Conservation (phyloP, 78 protist genomes). For the Dictyostelium intermedium region DNA sequence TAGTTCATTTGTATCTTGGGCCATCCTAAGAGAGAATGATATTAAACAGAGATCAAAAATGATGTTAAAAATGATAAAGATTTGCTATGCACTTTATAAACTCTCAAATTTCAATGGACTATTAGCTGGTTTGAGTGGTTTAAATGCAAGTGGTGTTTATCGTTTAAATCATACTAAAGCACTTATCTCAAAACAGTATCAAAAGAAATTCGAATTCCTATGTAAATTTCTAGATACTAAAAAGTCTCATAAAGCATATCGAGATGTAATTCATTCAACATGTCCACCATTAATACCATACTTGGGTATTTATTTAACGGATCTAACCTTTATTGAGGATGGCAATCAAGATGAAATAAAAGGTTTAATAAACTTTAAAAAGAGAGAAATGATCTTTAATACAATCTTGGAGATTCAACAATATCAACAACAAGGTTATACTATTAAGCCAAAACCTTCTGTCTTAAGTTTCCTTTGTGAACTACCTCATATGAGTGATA, state of each 20-base stretch:
- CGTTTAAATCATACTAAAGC: slow-evolving; percentile 1
- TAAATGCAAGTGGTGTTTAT: not conserved
- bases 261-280: slow-evolving; percentile 30
- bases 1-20: slow-evolving; percentile 27
- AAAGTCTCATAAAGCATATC: slow-evolving; percentile 29
- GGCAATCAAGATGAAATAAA: slow-evolving; percentile 35
- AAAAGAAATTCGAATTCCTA: not conserved
- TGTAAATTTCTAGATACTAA: slow-evolving; percentile 5
- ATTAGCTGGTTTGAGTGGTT: slow-evolving; percentile 5
- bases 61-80: slow-evolving; percentile 37
- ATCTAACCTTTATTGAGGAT: slow-evolving; percentile 59
- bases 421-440: slow-evolving; percentile 55
- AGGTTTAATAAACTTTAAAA: slow-evolving; percentile 52
- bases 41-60: slow-evolving; percentile 2
- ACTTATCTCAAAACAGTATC: not conserved
- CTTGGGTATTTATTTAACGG: slow-evolving; percentile 43
- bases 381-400: slow-evolving; percentile 22
- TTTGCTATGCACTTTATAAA: not conserved
- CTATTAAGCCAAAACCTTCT: not conserved
- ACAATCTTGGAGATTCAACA: slow-evolving; percentile 37
- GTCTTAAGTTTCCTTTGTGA: slow-evolving; percentile 9
- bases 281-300: slow-evolving; percentile 57
- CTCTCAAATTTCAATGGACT: slow-evolving; percentile 21
- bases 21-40: slow-evolving; percentile 28
- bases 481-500: slow-evolving; percentile 22